Evolutionary conservation across 352 stramenopile genomes (phyloP), one percentile per base, ranked within the genome.

Genomic region (Globisporangium radiosum): DNA sequence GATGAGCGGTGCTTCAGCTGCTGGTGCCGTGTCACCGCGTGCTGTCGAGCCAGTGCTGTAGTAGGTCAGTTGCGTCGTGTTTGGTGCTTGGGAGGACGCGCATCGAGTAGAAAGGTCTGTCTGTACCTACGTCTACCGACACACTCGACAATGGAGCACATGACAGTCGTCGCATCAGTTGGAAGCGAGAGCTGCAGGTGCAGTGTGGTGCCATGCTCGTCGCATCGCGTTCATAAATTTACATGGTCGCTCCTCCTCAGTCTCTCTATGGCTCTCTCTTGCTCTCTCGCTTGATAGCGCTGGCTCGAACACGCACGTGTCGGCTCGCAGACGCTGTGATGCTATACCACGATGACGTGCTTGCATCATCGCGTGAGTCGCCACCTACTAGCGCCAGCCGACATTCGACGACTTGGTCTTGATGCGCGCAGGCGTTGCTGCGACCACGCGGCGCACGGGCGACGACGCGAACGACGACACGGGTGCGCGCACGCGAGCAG

Each of bases 391-490:
- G 19, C 81, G 68, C 81, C 81, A 91, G 25, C 78, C 64, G 8
- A 63, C 77, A 54, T 79, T 88, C n/a, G n/a, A n/a, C 70, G 69
- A 78, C 51, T 88, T 88, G n/a, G 70, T 56, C 56, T 88, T 91
- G 11, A 50, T 17, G 13, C 72, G 74, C 47, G 65, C 72, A 5
- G 66, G 64, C 36, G 71, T 65, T n/a, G 67, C 65, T 17, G 65
- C 64, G 40, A 65, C 53, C 14, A 82, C 55, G 47, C 66, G 60
- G 17, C 51, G 67, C 14, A 72, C 55, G 10, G 63, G 60, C 9
- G 70, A 68, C 13, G 66, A 68, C 11, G 65, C 47, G 15, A 66
- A 66, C 3, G 73, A 65, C 56, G 57, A 60, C 13, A 65, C 70
- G 14, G 73, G 54, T 11, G 76, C 47, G 33, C 80, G 71, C 54